These are phyloP conservation scores for Colletotrichum incanum DNA, from an alignment of 2,329 filamentous ascomycete genomes.

Conservation along the genomic window DNA sequence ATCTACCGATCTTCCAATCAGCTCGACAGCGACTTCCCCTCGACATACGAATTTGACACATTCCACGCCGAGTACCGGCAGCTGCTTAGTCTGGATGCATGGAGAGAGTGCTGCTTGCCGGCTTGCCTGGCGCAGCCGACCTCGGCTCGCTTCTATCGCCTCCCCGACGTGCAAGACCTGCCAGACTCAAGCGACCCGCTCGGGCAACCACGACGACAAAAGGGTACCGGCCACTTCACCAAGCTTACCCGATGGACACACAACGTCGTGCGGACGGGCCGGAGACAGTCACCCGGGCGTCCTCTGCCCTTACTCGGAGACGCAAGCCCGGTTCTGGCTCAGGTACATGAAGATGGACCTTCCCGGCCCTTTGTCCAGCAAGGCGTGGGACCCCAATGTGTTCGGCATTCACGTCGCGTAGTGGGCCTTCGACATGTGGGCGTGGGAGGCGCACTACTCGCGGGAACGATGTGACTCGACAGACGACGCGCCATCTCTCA, in stretches of 20 bases:
- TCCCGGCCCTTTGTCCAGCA: background rate
- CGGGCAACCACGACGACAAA: conserved; percentile 18
- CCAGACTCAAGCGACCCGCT: conserved; percentile 33
- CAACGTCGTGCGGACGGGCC: conserved; percentile 16
- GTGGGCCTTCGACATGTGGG: conserved; percentile 17
- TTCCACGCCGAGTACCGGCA: conserved; percentile 33
- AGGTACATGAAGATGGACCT: conserved; percentile 17
- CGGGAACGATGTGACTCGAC: conserved; percentile 18
- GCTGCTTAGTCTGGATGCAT: conserved; percentile 8
- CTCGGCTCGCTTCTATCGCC: conserved; percentile 38
- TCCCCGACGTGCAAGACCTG: conserved; percentile 38
- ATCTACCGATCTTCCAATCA: conserved; percentile 35
- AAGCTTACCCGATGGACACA: conserved; percentile 34
- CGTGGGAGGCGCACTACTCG: conserved; percentile 31
- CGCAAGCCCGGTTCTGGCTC: conserved; percentile 33
- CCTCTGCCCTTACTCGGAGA: conserved; percentile 31
- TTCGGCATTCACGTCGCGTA: conserved; percentile 19
- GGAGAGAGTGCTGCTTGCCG: conserved; percentile 24
- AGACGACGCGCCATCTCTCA: conserved; percentile 15
- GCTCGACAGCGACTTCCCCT: conserved; percentile 21
- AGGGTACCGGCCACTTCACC: conserved; percentile 19
- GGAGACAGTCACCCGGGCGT: conserved; percentile 10
- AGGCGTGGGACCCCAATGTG: conserved; percentile 11
- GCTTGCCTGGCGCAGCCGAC: conserved; percentile 46
- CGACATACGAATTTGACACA: conserved; percentile 20